Conservation (phyloP, 176 grass and related monocot species). For the Pharus latifolius region DNA sequence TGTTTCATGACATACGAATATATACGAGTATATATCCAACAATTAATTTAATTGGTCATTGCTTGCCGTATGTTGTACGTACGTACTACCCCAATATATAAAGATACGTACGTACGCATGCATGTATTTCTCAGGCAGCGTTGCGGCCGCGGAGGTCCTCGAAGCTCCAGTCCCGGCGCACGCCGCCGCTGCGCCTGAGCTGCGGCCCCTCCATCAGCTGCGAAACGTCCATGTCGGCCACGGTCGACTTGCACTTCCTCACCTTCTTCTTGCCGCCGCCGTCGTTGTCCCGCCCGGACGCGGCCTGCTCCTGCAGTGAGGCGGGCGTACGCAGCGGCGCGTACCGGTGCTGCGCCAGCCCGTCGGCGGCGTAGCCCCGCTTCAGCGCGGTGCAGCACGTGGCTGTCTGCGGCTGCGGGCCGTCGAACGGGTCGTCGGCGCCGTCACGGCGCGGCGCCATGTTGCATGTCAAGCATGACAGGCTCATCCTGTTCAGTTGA, state of each 20-base stretch:
- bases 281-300: not conserved
- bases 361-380: constrained; percentile 10
- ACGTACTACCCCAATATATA: too few species aligned
- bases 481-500: constrained; percentile 7
- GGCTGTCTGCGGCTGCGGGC: constrained; percentile 22
- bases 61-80: too few species aligned
- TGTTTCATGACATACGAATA: too few species aligned
- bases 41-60: too few species aligned
- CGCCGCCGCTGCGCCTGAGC: constrained; percentile 44
- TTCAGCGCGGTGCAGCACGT: constrained; percentile 45
- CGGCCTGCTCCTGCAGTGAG: not conserved
- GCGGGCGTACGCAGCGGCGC: constrained; percentile 24
- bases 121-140: too few species aligned
- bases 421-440: not conserved
- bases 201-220: constrained; percentile 6
- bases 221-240: constrained; percentile 13
- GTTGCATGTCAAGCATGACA: constrained; percentile 34
- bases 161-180: constrained; percentile 85
- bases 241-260: constrained; percentile 36
- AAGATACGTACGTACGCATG: too few species aligned
- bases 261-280: not conserved
- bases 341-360: constrained; percentile 10
- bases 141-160: constrained; percentile 36
- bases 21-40: too few species aligned
- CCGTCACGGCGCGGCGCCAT: not conserved